A percentile compares a stretch with the other conserved stretches of the same genome.
These are phyloP conservation scores for Boletus subparvulus DNA, from an alignment of 768 basidiomycete species.

Conservation along the genomic window DNA sequence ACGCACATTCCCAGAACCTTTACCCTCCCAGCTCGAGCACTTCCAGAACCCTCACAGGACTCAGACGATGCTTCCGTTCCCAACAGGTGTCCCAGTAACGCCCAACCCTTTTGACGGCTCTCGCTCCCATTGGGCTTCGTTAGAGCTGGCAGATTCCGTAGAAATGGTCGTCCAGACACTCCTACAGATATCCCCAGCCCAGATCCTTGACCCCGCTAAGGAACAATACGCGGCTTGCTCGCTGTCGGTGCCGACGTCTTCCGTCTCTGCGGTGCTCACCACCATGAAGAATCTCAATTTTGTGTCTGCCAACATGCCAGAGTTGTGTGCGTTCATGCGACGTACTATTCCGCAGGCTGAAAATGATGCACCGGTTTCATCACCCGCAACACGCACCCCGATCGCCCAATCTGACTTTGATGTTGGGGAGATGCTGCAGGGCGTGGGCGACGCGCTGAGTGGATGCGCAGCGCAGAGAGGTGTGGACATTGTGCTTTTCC, in stretches of 20 bases:
- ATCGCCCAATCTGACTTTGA: constrained; percentile 67
- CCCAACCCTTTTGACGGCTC: constrained; percentile 23
- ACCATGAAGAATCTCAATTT: constrained; percentile 94
- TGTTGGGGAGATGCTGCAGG: constrained; percentile 87
- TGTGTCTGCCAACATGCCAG: constrained; percentile 80
- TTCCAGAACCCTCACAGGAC: constrained; percentile 66
- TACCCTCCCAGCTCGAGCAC: constrained; percentile 75
- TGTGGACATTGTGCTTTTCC: constrained; percentile 90
- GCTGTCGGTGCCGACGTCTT: constrained; percentile 82
- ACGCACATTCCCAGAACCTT: constrained; percentile 76
- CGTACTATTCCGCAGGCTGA: constrained; percentile 15
- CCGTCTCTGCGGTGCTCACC: constrained; percentile 85
- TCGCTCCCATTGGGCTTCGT: constrained; percentile 66
- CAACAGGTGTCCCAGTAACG: constrained; percentile 16
- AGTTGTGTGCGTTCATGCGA: constrained; percentile 28
- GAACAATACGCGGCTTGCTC: constrained; percentile 92
- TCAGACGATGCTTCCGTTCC: constrained; percentile 6
- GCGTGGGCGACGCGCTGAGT: constrained; percentile 83
- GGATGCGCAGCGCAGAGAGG: constrained; percentile 79
- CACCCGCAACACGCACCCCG: constrained; percentile 16
- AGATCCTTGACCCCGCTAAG: constrained; percentile 88
- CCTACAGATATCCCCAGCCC: constrained; percentile 85
- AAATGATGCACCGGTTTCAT: constrained; percentile 19
- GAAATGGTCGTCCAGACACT: constrained; percentile 91
- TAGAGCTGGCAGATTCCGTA: constrained; percentile 87